Conservation (phyloP, 108 stramenopile genomes). For the Bacterosira constricta region DNA sequence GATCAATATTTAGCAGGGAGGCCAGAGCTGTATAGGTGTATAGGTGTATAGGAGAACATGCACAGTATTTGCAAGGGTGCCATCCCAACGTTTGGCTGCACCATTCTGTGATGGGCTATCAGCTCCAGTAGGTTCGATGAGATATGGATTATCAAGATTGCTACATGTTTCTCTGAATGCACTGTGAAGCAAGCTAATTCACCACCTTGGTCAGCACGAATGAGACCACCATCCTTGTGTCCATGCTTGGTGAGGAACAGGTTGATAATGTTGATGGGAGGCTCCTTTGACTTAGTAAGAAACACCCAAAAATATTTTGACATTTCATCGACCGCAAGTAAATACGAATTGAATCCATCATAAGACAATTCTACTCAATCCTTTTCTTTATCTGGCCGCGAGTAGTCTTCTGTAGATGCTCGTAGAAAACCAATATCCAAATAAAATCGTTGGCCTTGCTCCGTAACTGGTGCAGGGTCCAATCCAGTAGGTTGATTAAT, state of each 20-base stretch:
- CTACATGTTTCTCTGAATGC: too few relatives aligned
- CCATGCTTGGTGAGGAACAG: background rate
- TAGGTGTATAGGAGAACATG: constrained; percentile 1
- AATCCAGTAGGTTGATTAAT: background rate
- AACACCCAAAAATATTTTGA: background rate
- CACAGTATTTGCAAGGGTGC: background rate
- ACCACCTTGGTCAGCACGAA: constrained; percentile 3
- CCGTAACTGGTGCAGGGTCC: background rate
- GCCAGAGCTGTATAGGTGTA: background rate
- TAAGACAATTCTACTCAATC: background rate
- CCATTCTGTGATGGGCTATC: too few relatives aligned
- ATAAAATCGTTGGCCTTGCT: background rate
- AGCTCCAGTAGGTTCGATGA: constrained; percentile 11
- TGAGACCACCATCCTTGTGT: background rate
- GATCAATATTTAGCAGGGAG: background rate
- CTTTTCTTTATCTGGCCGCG: background rate
- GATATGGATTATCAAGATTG: background rate
- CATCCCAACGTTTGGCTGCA: background rate
- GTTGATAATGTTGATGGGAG: background rate
- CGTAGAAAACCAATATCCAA: background rate
- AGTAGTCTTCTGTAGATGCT: constrained; percentile 3
- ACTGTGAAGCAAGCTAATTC: constrained; percentile 1
- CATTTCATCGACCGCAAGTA: background rate
- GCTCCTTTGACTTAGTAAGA: background rate
- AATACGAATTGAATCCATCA: background rate